Percentiles rank a stretch among this genome's conserved stretches.
phyloP scores from a whole-genome alignment of 2,329 filamentous ascomycete species.

The Helminthosporium solani region DNA sequence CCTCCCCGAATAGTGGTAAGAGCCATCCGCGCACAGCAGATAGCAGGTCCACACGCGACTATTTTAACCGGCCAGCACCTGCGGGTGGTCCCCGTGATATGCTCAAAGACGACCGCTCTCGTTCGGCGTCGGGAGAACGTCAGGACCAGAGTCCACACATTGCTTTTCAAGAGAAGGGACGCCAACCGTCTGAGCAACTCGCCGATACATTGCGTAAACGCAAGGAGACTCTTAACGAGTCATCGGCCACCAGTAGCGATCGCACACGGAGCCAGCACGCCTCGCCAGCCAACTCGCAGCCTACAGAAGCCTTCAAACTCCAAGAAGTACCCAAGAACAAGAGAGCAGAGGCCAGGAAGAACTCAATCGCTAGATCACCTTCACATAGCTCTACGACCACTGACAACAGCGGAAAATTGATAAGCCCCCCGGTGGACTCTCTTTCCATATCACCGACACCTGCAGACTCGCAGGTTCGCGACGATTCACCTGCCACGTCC shows the following conservation, averaged over 20 bases:
- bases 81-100: conserved; percentile 43
- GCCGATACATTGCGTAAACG: conserved; percentile 55
- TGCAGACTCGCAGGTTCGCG: conserved; percentile 34
- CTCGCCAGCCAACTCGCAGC: conserved; percentile 34
- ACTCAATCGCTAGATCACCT: conserved; percentile 45
- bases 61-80: conserved; percentile 45
- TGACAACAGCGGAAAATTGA: conserved; percentile 39
- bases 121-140: conserved; percentile 50
- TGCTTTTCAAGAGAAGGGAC: conserved; percentile 82
- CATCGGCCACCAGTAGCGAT: conserved; percentile 47
- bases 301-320: conserved; percentile 62
- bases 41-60: conserved; percentile 42
- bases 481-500: conserved; percentile 36
- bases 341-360: conserved; percentile 51
- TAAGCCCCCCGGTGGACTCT: conserved; percentile 36
- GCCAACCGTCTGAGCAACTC: conserved; percentile 63
- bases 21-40: conserved; percentile 23
- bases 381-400: conserved; percentile 45
- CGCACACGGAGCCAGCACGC: conserved; percentile 47
- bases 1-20: conserved; percentile 38
- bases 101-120: conserved; percentile 45
- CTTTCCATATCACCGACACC: conserved; percentile 42
- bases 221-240: conserved; percentile 36
- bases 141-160: conserved; percentile 74
- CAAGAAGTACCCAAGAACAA: conserved; percentile 75